Base-by-base conservation (phyloP, 1,139 yeast species). In the Debaryomyces subglobosus region DNA sequence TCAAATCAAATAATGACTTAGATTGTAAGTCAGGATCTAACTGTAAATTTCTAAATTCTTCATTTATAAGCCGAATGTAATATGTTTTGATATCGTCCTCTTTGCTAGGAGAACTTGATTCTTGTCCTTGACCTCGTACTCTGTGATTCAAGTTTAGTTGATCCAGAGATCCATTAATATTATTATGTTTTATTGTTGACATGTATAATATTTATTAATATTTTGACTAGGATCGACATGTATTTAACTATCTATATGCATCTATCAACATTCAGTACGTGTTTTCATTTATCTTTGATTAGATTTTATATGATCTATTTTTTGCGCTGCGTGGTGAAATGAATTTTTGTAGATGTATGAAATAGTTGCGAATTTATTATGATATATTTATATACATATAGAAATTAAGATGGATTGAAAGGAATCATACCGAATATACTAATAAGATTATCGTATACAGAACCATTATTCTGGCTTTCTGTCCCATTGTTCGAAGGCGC, bases 1-100 rank as follows among this genome's bases (percentile, higher is more conserved):
- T 73, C 25, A 76, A 61, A 52, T 74, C 80, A 56, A 76, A 74
- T 30, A 74, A 64, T 20, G 77, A 69, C 58, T 71, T 74, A 34
- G 59, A 53, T 38, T 58, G 59, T 10, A 75, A 51, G 12, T 56
- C 58, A 2, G 56, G 47, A 51, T 75, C 78, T 23, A 68, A 56
- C 55, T 75, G 78, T 41, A 76, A 64, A 33, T 50, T 57, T 16
- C 76, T 63, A 52, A 74, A 74, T 58, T 72, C 78, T 44, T 65
- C 65, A 51, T 64, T 65, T 40, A 74, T 69, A 38, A 72, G 50
- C 45, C 58, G 59, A 20, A 55, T 58, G 49, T 69, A 72, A 49
- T 68, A 57, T 20, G 37, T 41, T 35, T 54, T 50, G 10, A 50
- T 41, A 33, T 54, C 51, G 29, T 45, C 21, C 23, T 37, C 42